Evolutionary conservation across 2,329 filamentous ascomycete species (phyloP).

Genomic region (Xylariaceae sp.): DNA sequence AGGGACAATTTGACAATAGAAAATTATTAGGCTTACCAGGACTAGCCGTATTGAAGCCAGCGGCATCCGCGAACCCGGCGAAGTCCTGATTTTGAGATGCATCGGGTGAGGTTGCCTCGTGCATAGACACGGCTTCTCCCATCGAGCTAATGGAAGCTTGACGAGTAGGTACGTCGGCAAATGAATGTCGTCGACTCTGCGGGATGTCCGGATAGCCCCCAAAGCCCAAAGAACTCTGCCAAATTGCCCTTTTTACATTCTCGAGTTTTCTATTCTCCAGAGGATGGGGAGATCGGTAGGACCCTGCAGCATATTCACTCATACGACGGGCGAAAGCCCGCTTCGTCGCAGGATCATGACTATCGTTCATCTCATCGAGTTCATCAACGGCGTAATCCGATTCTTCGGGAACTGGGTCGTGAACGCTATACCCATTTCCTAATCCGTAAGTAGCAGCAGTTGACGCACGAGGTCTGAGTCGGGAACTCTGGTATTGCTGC

Average conservation of each 20-base stretch:
- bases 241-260: conserved; percentile 70
- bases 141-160: conserved; percentile 68
- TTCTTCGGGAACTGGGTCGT: conserved; percentile 66
- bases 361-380: conserved; percentile 66
- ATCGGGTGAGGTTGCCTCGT: conserved; percentile 55
- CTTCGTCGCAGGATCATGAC: conserved; percentile 53
- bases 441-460: conserved; percentile 59
- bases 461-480: conserved; percentile 63
- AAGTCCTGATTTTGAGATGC: conserved; percentile 52
- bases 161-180: conserved; percentile 71
- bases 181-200: conserved; percentile 80
- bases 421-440: conserved; percentile 64
- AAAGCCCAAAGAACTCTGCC: conserved; percentile 75
- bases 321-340: conserved; percentile 57
- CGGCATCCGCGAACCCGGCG: conserved; percentile 47
- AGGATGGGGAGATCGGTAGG: conserved; percentile 56
- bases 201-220: conserved; percentile 65
- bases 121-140: conserved; percentile 54
- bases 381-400: conserved; percentile 77
- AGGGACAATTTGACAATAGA: not conserved
- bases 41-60: conserved; percentile 45
- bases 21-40: conserved; percentile 46
- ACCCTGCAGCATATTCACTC: conserved; percentile 60
- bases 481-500: conserved; percentile 59
- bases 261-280: conserved; percentile 68